Percentiles rank a stretch among this genome's conserved stretches.
phyloP scores from a whole-genome alignment of 2,329 filamentous ascomycete genomes.

The Plectosphaerella plurivora region DNA sequence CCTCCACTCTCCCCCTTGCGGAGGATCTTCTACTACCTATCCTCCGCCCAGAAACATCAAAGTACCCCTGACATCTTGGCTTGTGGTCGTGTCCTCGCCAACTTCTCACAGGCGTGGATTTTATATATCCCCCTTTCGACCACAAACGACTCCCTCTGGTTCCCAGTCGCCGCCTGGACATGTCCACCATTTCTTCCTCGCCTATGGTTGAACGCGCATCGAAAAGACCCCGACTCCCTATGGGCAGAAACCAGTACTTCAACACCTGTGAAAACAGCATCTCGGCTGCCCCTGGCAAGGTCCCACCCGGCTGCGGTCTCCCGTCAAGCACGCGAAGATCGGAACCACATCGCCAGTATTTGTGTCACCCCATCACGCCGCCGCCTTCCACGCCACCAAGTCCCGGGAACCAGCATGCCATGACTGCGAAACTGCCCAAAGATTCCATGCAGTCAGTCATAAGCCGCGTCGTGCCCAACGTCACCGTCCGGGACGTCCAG shows the following conservation, averaged over 20 bases:
- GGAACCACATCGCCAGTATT: background rate
- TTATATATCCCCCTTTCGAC: background rate
- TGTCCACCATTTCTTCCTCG: too few species aligned
- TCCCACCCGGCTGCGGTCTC: constrained; percentile 10
- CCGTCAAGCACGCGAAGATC: constrained; percentile 7
- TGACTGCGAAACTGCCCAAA: constrained; percentile 25
- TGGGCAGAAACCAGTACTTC: too few species aligned
- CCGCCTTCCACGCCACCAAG: background rate
- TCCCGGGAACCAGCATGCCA: constrained; percentile 16
- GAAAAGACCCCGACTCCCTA: background rate
- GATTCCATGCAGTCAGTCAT: constrained; percentile 31
- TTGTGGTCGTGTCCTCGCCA: background rate
- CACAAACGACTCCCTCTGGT: too few species aligned
- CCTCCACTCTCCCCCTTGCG: background rate
- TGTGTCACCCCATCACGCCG: background rate
- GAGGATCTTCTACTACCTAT: background rate
- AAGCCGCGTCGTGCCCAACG: constrained; percentile 23
- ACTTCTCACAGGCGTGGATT: background rate
- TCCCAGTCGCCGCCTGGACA: too few species aligned
- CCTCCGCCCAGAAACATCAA: too few species aligned
- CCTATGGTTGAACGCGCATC: constrained; percentile 1
- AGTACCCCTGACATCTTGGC: too few species aligned
- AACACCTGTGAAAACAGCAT: too few species aligned
- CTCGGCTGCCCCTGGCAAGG: constrained; percentile 4
- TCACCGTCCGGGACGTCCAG: constrained; percentile 25